A percentile compares a stretch with the other conserved stretches of the same genome.
phyloP scores from a whole-genome alignment of 805 yeast species.

The Kluyveromyces aestuarii region DNA sequence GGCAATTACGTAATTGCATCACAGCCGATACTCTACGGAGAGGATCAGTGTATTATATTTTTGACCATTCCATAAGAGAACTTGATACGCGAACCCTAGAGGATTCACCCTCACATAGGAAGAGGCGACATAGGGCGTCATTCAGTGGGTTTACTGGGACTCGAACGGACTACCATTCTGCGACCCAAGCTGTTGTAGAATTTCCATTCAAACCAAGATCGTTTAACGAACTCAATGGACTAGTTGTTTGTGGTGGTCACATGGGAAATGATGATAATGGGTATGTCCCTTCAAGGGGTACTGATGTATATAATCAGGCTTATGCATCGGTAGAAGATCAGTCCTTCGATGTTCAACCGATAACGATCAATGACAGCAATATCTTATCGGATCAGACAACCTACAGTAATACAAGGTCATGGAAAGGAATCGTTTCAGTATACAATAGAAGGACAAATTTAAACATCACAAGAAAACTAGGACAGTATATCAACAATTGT shows the following conservation, averaged over 20 bases:
- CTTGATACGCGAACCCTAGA: slow-evolving; percentile 28
- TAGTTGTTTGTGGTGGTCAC: slow-evolving; percentile 45
- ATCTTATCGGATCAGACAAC: slow-evolving; percentile 22
- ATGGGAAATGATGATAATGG: slow-evolving; percentile 32
- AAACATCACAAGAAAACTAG: slow-evolving; percentile 48
- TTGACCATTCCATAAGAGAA: slow-evolving; percentile 41
- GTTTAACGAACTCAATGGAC: slow-evolving; percentile 47
- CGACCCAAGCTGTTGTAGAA: slow-evolving; percentile 32
- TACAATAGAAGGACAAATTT: slow-evolving; percentile 41
- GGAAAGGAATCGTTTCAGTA: slow-evolving; percentile 43
- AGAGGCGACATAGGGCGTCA: slow-evolving; percentile 4
- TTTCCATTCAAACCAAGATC: slow-evolving; percentile 66
- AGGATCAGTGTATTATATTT: slow-evolving; percentile 48
- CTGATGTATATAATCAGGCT: neutral
- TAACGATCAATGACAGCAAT: slow-evolving; percentile 21
- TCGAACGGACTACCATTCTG: slow-evolving; percentile 6
- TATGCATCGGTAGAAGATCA: slow-evolving; percentile 3
- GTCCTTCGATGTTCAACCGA: slow-evolving; percentile 15
- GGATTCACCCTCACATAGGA: neutral
- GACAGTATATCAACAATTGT: slow-evolving; percentile 77
- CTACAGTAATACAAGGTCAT: slow-evolving; percentile 25
- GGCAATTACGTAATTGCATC: slow-evolving; percentile 77
- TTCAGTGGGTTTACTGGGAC: neutral
- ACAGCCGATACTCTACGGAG: slow-evolving; percentile 37
- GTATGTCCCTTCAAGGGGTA: slow-evolving; percentile 6